Evolutionary conservation across 768 basidiomycete genomes (phyloP).

Genomic region (Fibroporia radiculosa): DNA sequence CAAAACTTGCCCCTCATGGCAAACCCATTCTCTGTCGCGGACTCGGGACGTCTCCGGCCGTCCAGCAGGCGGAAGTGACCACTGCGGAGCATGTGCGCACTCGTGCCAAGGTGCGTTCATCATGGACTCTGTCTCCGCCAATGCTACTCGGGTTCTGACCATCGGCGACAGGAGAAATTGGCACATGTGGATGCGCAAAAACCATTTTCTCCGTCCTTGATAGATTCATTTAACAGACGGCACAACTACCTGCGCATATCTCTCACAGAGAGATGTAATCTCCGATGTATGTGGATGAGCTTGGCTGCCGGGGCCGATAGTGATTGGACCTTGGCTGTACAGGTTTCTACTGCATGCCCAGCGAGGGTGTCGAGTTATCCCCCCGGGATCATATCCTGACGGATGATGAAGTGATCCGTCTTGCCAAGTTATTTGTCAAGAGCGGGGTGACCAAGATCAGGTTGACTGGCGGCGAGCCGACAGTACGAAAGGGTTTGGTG

Average conservation of each 20-base stretch:
- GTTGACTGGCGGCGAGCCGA: conserved; percentile 85
- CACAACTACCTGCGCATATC: conserved; percentile 90
- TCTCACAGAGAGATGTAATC: conserved; percentile 80
- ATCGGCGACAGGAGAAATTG: conserved; percentile 42
- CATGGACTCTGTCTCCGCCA: not conserved
- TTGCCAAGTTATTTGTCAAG: conserved; percentile 70
- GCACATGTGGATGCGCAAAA: conserved; percentile 40
- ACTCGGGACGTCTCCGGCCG: not conserved
- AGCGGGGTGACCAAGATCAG: conserved; percentile 84
- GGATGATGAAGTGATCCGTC: conserved; percentile 65
- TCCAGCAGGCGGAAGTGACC: not conserved
- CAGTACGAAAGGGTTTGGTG: conserved; percentile 65
- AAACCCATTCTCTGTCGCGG: not conserved
- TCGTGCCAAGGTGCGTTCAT: conserved; percentile 1
- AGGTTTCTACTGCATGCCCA: conserved; percentile 94
- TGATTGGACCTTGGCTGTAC: conserved; percentile 6
- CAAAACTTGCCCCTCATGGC: not conserved
- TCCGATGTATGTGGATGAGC: conserved; percentile 51
- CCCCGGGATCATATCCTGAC: conserved; percentile 63
- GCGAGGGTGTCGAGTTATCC: conserved; percentile 67
- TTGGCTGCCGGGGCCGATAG: conserved; percentile 4
- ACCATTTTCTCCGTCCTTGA: conserved; percentile 44
- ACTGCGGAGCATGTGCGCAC: not conserved
- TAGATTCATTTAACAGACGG: conserved; percentile 59
- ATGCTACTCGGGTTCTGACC: not conserved